Evolutionary conservation across 2,329 filamentous ascomycete genomes (phyloP).

Genomic region (Teratosphaeria viscida): DNA sequence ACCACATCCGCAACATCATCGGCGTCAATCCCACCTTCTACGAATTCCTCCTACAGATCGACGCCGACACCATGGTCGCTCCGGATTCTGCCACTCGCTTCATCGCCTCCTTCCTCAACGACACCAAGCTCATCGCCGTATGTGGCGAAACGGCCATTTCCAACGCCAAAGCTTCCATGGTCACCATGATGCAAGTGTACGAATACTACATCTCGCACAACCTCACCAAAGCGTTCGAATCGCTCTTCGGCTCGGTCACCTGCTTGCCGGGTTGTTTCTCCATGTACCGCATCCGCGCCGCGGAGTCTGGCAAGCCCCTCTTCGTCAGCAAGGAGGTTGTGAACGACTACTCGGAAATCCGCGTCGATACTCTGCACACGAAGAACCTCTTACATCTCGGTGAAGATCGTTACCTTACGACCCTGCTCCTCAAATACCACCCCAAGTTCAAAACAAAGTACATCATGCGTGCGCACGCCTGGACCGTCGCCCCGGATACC

Average conservation of each 20-base stretch:
- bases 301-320: slow-evolving; percentile 87
- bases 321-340: slow-evolving; percentile 92
- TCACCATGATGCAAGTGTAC: slow-evolving; percentile 99
- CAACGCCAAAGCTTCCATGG: slow-evolving; percentile 84
- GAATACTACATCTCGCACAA: slow-evolving; percentile 99
- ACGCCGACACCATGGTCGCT: slow-evolving; percentile 91
- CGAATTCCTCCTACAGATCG: slow-evolving; percentile 91
- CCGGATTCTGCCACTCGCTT: slow-evolving; percentile 84
- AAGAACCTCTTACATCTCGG: slow-evolving; percentile 95
- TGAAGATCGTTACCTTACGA: slow-evolving; percentile 96
- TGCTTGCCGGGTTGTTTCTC: slow-evolving; percentile 98
- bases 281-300: slow-evolving; percentile 95
- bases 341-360: slow-evolving; percentile 78
- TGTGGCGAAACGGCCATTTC: slow-evolving; percentile 91
- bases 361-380: slow-evolving; percentile 96
- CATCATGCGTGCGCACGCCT: slow-evolving; percentile 81
- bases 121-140: slow-evolving; percentile 84
- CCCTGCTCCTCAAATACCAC: slow-evolving; percentile 84
- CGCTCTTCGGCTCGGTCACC: slow-evolving; percentile 91
- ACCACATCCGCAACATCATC: slow-evolving; percentile 97
- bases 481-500: slow-evolving; percentile 92
- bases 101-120: slow-evolving; percentile 79
- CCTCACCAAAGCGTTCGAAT: slow-evolving; percentile 91
- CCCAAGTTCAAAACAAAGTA: slow-evolving; percentile 97
- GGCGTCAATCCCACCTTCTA: slow-evolving; percentile 98